A percentile compares a stretch with the other conserved stretches of the same genome.
phyloP scores from a whole-genome alignment of 164 flowering plant genomes.

The grape (Vitis vinifera) region ASM3070453v1 NC_081811.1:1450001-1450500 shows the following conservation, averaged over 20 bases:
- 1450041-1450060: conserved; percentile 39
- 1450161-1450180: neutral
- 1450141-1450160: conserved; percentile 46
- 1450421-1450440: neutral
- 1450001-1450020: conserved; percentile 58
- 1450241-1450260: conserved; percentile 4
- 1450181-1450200: neutral
- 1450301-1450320: conserved; percentile 8
- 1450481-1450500: neutral
- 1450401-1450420: too few species aligned
- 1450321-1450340: neutral
- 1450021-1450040: conserved; percentile 60
- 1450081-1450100: conserved; percentile 28
- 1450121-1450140: conserved; percentile 59
- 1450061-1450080: conserved; percentile 29
- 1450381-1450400: too few species aligned
- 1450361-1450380: neutral
- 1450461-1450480: neutral
- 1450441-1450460: neutral
- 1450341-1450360: neutral
- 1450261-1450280: neutral
- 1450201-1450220: neutral
- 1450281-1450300: conserved; percentile 13
- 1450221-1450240: conserved; percentile 1
- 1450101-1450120: conserved; percentile 57